Conservation (phyloP, 139 green algal genomes). For the Pleodorina starrii region DNA sequence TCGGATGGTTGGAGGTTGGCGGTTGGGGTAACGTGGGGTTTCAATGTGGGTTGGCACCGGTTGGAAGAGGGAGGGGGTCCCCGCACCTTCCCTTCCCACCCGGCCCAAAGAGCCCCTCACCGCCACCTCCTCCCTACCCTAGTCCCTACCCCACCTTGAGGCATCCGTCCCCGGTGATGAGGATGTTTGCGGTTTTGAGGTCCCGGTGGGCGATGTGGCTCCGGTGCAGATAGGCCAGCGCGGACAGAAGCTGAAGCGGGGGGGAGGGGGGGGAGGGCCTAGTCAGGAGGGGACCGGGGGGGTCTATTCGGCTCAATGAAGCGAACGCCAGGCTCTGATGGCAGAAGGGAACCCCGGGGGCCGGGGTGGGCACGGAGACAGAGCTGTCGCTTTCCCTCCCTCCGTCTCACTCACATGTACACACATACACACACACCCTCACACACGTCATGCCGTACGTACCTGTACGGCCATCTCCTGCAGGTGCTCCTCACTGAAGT, state of each 20-base stretch:
- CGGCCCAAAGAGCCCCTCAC: neutral
- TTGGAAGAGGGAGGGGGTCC: neutral
- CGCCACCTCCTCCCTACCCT: neutral
- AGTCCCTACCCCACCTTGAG: constrained; percentile 42
- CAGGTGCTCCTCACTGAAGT: constrained; percentile 56
- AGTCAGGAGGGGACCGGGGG: neutral
- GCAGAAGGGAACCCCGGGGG: neutral
- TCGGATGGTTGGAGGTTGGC: neutral
- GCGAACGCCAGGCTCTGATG: neutral
- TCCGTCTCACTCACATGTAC: neutral
- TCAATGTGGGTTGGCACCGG: neutral
- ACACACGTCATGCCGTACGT: neutral
- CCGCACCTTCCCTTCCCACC: neutral
- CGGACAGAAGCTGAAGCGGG: constrained; percentile 34
- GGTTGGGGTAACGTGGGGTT: neutral
- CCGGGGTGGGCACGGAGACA: neutral
- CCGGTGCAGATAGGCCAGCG: constrained; percentile 53
- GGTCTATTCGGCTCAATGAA: neutral
- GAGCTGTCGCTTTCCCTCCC: neutral
- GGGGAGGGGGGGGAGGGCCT: neutral
- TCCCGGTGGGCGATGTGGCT: constrained; percentile 56
- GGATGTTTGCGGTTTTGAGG: constrained; percentile 59
- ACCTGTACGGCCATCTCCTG: constrained; percentile 61
- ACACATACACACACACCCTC: neutral
- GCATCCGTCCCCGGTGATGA: constrained; percentile 48